These are phyloP conservation scores for Xylaria grammica DNA, from an alignment of 495 filamentous ascomycete species.

Conservation along the genomic window DNA sequence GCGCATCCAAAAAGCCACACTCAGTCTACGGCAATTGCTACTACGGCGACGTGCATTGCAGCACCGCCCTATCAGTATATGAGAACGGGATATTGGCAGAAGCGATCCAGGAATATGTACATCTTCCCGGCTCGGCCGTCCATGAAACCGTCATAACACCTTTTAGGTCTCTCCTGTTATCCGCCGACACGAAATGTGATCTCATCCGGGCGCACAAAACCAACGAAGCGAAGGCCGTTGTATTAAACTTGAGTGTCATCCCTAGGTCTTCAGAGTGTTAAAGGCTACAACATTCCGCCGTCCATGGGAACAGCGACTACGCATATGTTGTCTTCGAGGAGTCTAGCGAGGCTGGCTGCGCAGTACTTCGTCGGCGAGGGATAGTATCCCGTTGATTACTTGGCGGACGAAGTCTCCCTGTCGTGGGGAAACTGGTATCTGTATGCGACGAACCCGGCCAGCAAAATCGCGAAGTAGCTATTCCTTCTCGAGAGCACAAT, in stretches of 20 bases:
- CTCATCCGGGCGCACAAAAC: constrained; percentile 43
- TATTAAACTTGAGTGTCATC: constrained; percentile 17
- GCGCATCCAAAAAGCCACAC: constrained; percentile 34
- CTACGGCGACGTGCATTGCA: constrained; percentile 37
- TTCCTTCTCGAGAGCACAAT: constrained; percentile 37
- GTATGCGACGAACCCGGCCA: constrained; percentile 41
- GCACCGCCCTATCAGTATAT: constrained; percentile 38
- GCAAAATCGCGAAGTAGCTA: constrained; percentile 35
- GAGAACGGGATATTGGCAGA: constrained; percentile 32
- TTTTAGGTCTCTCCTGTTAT: constrained; percentile 31
- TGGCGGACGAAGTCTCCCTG: constrained; percentile 45
- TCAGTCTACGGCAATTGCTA: constrained; percentile 40
- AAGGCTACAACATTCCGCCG: constrained; percentile 36
- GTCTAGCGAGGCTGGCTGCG: constrained; percentile 30
- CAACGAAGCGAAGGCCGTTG: constrained; percentile 26
- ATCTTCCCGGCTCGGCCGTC: constrained; percentile 34
- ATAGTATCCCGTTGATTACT: constrained; percentile 31
- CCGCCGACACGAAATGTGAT: constrained; percentile 42
- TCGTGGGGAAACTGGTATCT: constrained; percentile 38
- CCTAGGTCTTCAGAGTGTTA: constrained; percentile 25
- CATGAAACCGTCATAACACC: constrained; percentile 41
- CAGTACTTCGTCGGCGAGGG: constrained; percentile 21
- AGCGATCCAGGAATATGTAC: constrained; percentile 36
- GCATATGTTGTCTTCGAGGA: constrained; percentile 41
- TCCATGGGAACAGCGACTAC: constrained; percentile 36